Base-by-base conservation (phyloP, 2,329 filamentous ascomycete species). In the Calonectria hawksworthii region DNA sequence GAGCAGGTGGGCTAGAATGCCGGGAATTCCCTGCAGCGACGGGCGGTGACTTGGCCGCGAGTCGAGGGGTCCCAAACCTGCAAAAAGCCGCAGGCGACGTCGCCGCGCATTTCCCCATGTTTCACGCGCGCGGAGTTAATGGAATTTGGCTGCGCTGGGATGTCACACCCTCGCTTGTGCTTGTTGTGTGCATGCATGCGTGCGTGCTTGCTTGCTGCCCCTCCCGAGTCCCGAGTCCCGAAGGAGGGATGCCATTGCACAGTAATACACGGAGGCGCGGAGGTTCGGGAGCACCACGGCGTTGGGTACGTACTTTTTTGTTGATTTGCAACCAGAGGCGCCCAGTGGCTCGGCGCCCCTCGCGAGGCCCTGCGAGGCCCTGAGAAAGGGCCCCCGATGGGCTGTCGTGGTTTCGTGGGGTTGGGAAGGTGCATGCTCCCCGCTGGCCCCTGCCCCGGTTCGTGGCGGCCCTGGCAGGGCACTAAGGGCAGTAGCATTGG, bases 381-480 rank as follows among this genome's bases (percentile, higher is more conserved):
- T 41, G 34, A 14, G 13, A 28, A n/a, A n/a, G 34, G 32, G 32
- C 52, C 16, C 47, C 30, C 14, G 32, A 26, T 16, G 56, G 32
- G 36, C 56, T 28, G 56, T 28, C 56, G 56, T 63, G 56, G 56
- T 63, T 28, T 63, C 56, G 61, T 10, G 61, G 61, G 41, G 61
- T 61, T 54, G 72, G 67, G 67, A 63, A 69, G 59, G 61, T n/a
- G 26, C 67, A 66, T 63, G 72, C 21, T 23, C 34, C 56, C 38
- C 61, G 34, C 51, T 67, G 67, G 67, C 34, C 72, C 67, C 41
- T 70, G 67, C 67, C 41, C 71, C 54, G n/a, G 68, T 54, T 70
- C 68, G 68, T 47, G 36, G 54, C 30, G 68, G 51, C 71, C 54
- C 66, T 65, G 56, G 65, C 66, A 51, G 44, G 54, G 44, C 52